Percentiles rank a stretch among this genome's conserved stretches.
phyloP scores from a whole-genome alignment of 2,329 filamentous ascomycete species.

The Helicocarpus griseus region DNA sequence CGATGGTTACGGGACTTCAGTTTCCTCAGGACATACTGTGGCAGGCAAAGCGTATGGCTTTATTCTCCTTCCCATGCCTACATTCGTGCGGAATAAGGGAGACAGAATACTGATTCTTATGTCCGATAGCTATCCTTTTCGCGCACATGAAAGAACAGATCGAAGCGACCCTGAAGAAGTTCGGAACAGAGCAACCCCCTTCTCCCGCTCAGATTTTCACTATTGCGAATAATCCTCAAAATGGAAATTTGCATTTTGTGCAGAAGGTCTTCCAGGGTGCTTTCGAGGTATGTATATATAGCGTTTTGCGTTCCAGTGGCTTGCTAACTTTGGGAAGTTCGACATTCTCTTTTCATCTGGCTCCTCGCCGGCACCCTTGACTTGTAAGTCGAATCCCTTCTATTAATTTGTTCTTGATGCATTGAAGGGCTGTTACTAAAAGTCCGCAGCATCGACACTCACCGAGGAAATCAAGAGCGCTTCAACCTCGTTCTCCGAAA shows the following conservation, averaged over 20 bases:
- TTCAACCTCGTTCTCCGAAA: constrained; percentile 60
- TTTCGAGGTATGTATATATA: constrained; percentile 50
- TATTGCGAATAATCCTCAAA: constrained; percentile 49
- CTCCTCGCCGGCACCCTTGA: constrained; percentile 48
- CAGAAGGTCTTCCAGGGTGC: constrained; percentile 85
- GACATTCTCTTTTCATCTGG: constrained; percentile 82
- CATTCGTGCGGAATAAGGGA: neutral
- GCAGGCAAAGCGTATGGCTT: constrained; percentile 61
- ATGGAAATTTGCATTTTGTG: constrained; percentile 74
- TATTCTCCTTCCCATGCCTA: neutral
- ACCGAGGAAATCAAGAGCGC: constrained; percentile 58
- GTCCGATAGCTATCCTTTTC: constrained; percentile 45
- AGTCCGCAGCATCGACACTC: constrained; percentile 47
- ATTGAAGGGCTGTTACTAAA: constrained; percentile 7
- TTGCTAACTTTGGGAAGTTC: constrained; percentile 47
- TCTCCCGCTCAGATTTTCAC: constrained; percentile 82
- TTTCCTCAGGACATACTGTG: constrained; percentile 63
- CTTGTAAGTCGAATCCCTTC: constrained; percentile 31
- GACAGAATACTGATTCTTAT: constrained; percentile 1
- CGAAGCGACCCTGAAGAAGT: constrained; percentile 49
- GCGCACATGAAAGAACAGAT: constrained; percentile 54
- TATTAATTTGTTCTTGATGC: neutral
- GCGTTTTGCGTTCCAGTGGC: neutral
- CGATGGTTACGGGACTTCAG: constrained; percentile 62
- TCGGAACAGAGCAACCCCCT: constrained; percentile 57